Evolutionary conservation across 192 early-diverging fungal genomes (phyloP).

Genomic region (Coemansia sp.): DNA sequence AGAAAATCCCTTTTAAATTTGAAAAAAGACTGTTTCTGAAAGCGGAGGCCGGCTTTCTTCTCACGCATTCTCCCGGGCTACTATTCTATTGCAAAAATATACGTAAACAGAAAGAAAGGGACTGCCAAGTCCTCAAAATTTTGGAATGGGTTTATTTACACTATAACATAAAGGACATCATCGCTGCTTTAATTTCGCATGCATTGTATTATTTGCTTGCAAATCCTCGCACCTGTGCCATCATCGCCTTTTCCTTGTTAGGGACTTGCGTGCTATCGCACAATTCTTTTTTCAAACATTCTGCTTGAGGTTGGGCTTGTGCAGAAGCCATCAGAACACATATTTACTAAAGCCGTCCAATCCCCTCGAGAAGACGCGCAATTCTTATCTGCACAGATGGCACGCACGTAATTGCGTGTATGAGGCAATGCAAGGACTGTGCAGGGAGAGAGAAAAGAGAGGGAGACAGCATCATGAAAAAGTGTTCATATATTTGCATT

Average conservation of each 20-base stretch:
- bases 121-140: not conserved
- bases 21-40: slow-evolving; percentile 8
- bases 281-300: not conserved
- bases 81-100: slow-evolving; percentile 2
- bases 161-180: not conserved
- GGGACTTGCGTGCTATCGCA: not conserved
- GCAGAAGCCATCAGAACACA: not conserved
- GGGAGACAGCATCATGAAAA: not conserved
- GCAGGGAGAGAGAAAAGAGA: too few relatives aligned
- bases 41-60: slow-evolving; percentile 7
- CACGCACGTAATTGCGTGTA: not conserved
- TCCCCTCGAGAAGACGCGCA: not conserved
- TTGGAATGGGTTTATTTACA: not conserved
- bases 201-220: not conserved
- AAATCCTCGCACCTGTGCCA: not conserved
- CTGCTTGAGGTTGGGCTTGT: not conserved
- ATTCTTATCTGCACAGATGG: not conserved
- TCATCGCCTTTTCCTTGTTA: not conserved
- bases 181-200: not conserved
- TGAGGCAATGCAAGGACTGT: slow-evolving; percentile 1
- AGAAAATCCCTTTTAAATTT: not conserved
- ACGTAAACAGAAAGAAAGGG: not conserved
- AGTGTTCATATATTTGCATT: not conserved
- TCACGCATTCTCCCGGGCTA: slow-evolving; percentile 12
- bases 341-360: not conserved